A percentile compares a stretch with the other conserved stretches of the same genome.
phyloP scores from a whole-genome alignment of 2,329 filamentous ascomycete species.

The Fusarium oligoseptatum region DNA sequence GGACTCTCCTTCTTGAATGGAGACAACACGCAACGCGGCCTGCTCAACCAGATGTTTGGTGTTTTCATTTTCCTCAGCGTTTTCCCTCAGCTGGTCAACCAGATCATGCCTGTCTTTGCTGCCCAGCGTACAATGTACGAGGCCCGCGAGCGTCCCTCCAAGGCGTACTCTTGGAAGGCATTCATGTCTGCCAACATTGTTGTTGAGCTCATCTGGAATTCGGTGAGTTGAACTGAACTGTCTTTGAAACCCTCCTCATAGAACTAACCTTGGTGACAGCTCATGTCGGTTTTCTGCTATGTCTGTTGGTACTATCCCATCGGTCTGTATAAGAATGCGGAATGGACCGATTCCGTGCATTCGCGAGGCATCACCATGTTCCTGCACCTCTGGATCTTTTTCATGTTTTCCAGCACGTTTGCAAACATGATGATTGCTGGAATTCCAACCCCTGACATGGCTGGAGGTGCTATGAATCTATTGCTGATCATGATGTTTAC shows the following conservation, averaged over 20 bases:
- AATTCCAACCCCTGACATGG: slow-evolving; percentile 73
- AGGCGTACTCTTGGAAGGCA: not conserved
- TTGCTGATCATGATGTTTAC: slow-evolving; percentile 43
- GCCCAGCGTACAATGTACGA: not conserved
- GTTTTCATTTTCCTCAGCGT: not conserved
- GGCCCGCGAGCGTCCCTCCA: not conserved
- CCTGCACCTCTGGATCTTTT: not conserved
- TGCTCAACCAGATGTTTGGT: not conserved
- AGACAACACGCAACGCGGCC: not conserved
- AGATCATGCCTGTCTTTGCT: not conserved
- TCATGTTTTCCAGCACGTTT: slow-evolving; percentile 34
- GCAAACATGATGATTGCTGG: slow-evolving; percentile 53
- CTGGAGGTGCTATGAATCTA: slow-evolving; percentile 73
- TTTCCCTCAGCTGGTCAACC: not conserved
- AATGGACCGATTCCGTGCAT: not conserved
- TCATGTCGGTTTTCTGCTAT: not conserved
- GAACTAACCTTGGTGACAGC: not conserved
- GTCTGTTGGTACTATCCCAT: not conserved
- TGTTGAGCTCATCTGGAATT: not conserved
- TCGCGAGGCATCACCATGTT: not conserved
- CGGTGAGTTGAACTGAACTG: slow-evolving; percentile 8
- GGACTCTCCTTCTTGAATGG: not conserved
- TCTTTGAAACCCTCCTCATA: not conserved
- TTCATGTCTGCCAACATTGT: not conserved
- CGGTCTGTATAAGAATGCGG: not conserved